Base-by-base conservation (phyloP, 1,139 yeast species). In the Arxiozyma telluris region DNA sequence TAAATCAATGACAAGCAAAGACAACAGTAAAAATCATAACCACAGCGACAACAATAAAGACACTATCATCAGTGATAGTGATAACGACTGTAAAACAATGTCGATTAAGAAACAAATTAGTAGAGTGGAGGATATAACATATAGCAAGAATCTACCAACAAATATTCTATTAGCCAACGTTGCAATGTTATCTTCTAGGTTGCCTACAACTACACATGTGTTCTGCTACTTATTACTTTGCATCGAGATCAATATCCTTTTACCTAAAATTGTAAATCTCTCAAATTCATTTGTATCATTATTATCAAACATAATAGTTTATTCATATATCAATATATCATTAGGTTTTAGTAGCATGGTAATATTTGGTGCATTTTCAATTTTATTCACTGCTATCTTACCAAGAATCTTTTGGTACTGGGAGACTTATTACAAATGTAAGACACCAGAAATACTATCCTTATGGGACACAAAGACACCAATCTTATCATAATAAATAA, bases 111-210 rank as follows among this genome's bases (percentile, higher is more conserved):
- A 34, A 34, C 50, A 51, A 43, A 50, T 54, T 0, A 49, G 49
- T 20, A 42, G 43, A 11, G 48, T 43, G 6, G 43, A 44, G n/a
- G 43, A 44, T 8, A 43, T 49, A n/a, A 49, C 51, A 34, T 49
- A 49, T 42, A 52, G 45, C 54, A 71, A 93, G 0, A 85, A 88
- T 55, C 66, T 90, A 17, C 83, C 96, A 0, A 89, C 96, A 21
- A 93, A 93, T 62, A 73, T 93, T 9, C 82, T 96, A 7, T 73
- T 93, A 38, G 84, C 95, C 1, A 91, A 93, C 58, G 93, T 96
- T 0, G 87, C 91, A 22, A 95, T 94, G 8, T 73, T 93, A 41
- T 96, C 98, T 0, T 89, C 97, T 15, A 77, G 98, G 58, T 74
- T 93, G 41, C 71, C 77, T 8, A 78, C 93, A 1, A 83, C 94